Evolutionary conservation across 1,284 basidiomycete genomes (phyloP).

Genomic region (Wallemia ichthyophaga): DNA sequence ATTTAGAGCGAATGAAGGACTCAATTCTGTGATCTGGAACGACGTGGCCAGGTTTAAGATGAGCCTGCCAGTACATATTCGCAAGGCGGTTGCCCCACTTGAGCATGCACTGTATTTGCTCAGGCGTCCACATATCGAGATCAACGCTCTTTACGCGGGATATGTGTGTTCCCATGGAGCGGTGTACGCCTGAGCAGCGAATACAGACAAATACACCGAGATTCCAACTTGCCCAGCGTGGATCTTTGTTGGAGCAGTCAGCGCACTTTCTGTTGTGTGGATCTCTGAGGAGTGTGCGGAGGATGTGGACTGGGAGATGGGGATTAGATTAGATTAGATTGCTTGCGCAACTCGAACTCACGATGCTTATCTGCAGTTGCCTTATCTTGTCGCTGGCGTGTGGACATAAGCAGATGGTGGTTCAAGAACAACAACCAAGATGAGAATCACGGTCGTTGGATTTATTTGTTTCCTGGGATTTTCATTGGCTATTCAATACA

Average conservation of each 20-base stretch:
- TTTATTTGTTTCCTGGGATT: too few relatives aligned
- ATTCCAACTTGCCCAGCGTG: slow-evolving; percentile 96
- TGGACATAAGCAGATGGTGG: not conserved
- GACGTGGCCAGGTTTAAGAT: slow-evolving; percentile 66
- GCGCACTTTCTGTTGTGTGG: slow-evolving; percentile 83
- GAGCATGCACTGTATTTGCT: slow-evolving; percentile 80
- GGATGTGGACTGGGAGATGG: slow-evolving; percentile 22
- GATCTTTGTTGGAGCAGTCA: slow-evolving; percentile 89
- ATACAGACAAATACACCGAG: slow-evolving; percentile 83
- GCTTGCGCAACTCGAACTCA: too few relatives aligned
- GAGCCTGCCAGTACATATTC: slow-evolving; percentile 91
- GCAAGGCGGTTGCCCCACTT: slow-evolving; percentile 83
- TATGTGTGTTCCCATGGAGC: slow-evolving; percentile 93
- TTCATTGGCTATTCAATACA: too few relatives aligned
- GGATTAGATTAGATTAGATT: too few relatives aligned
- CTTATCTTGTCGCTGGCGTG: slow-evolving; percentile 29
- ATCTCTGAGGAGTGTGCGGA: slow-evolving; percentile 53
- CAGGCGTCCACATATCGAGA: slow-evolving; percentile 87
- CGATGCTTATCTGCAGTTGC: slow-evolving; percentile 41
- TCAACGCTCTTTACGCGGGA: slow-evolving; percentile 68
- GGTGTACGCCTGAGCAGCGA: slow-evolving; percentile 90
- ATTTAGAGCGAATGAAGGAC: slow-evolving; percentile 88
- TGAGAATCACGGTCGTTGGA: too few relatives aligned
- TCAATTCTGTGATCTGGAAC: slow-evolving; percentile 97
- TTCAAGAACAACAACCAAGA: too few relatives aligned